Evolutionary conservation across 2,329 filamentous ascomycete species (phyloP), one percentile per base, ranked within the genome.

Genomic region (Amesomyces nigricolor): DNA sequence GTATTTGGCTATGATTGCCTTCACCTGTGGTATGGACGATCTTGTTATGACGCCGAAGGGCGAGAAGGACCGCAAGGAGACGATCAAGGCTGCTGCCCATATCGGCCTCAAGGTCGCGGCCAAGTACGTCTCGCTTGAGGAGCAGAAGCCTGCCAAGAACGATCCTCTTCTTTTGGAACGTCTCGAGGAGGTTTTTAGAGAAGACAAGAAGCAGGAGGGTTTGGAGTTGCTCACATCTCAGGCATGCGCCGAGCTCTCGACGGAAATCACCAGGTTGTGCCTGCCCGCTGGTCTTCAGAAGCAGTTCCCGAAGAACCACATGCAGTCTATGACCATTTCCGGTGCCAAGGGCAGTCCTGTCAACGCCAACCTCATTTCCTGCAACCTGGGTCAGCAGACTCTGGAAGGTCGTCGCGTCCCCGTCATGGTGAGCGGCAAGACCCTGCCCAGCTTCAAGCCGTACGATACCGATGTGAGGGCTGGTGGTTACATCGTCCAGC

Each of bases 301-400:
- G 73, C 83, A 88, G 7, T 99, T 99, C 72, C 94, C 94, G 1
- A 87, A 87, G 67, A 99, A 99, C 67, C 92, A 97, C 73, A 99
- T 99, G 92, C 94, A 99, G 77, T 85, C 89, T 62, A 99, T 99
- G 94, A 99, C 94, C 19, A 88, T 87, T 13, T 96, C 94, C 54
- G 94, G 94, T 70, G 94, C 94, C 50, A 99, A 99, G 75, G 94
- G 94, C 68, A 88, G 83, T 53, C 78, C 82, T 65, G 94, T 99
- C 72, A 99, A 99, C 69, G 94, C 94, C 49, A 96, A 95, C 66
- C 83, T 96, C 58, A 99, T 99, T 70, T 97, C 92, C 26, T 97
- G 92, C 72, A 96, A 99, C 68, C 80, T 99, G 40, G 94, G 94
- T 50, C 94, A 99, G 68, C 94, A 99, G 69, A 90, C 96, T 74